Evolutionary conservation across 768 basidiomycete species (phyloP), one percentile per base, ranked within the genome.

Genomic region (Candolleomyces efflorescens): DNA sequence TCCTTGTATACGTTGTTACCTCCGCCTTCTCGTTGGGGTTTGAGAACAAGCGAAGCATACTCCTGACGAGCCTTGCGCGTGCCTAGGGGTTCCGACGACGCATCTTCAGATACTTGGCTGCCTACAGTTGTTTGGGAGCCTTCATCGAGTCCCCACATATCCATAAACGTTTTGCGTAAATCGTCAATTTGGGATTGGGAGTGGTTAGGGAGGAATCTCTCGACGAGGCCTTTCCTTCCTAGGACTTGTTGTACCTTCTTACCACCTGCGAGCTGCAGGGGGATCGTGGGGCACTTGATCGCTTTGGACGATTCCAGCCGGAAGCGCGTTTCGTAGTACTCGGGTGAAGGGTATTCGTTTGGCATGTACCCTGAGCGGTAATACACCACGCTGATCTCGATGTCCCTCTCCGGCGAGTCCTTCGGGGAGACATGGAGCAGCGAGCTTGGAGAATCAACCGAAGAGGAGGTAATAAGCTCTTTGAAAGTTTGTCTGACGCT

Each of bases 11-110:
- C 81, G 64, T 99, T 99, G 65, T 98, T 97, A 7, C 96, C 96
- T 0, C 96, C 96, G 1, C 96, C 96, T 75, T 99, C 96, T n/a
- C 95, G 82, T 69, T 98, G 96, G 0, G 96, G 96, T 70, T 99
- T 99, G 49, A 99, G 80, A 2, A 98, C 96, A 24, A 94, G 82
- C 5, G 78, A 73, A 5, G 72, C 67, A 0, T 85, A 78, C 13
- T 74, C 61, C 10, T 71, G 69, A 18, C 78, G 75, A 0, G 91
- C 90, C 46, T 78, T 74, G 23, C 65, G 63, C n/a, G 86, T 76
- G 5, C 82, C 81, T 46, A 70, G 68, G 1, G 66, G 62, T 62
- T 78, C 76, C 23, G 58, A 59, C 1, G 69, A 74, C 22, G 68
- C 59, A 17, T 5, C n/a, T 5, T 20, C 51, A 5, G 17, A n/a